These are phyloP conservation scores for Citeromyces nyonsensis DNA, from an alignment of 805 yeast genomes.

Conservation along the genomic window DNA sequence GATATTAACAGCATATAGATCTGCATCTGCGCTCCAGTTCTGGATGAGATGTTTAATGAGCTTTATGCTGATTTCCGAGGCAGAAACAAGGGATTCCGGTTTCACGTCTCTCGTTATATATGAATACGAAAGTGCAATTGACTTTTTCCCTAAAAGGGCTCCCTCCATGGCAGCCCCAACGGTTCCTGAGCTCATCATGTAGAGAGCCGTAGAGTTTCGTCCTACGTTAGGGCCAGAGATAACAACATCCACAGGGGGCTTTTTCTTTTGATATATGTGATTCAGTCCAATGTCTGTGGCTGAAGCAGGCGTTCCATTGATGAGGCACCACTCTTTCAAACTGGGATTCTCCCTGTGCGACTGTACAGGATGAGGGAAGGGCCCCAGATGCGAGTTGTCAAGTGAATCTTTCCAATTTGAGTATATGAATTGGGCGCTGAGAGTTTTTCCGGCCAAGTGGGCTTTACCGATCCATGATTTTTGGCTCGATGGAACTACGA, in stretches of 20 bases:
- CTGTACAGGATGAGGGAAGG: slow-evolving; percentile 36
- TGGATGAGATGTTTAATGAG: slow-evolving; percentile 41
- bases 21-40: slow-evolving; percentile 44
- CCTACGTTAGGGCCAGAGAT: slow-evolving; percentile 95
- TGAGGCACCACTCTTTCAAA: slow-evolving; percentile 67
- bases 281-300: slow-evolving; percentile 84
- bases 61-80: slow-evolving; percentile 52
- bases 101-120: slow-evolving; percentile 42
- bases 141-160: slow-evolving; percentile 48
- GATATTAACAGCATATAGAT: slow-evolving; percentile 70
- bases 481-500: slow-evolving; percentile 75
- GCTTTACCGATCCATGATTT: slow-evolving; percentile 98
- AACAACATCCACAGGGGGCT: slow-evolving; percentile 66
- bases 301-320: slow-evolving; percentile 94
- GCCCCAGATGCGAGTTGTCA: slow-evolving; percentile 51
- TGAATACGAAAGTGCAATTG: slow-evolving; percentile 83
- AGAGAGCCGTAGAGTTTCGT: slow-evolving; percentile 78
- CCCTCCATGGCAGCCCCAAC: slow-evolving; percentile 97
- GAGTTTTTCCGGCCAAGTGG: slow-evolving; percentile 67
- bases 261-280: slow-evolving; percentile 35
- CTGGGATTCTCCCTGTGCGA: slow-evolving; percentile 18
- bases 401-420: slow-evolving; percentile 25
- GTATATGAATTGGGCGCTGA: slow-evolving; percentile 50
- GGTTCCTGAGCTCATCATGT: slow-evolving; percentile 85
- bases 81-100: slow-evolving; percentile 35